Evolutionary conservation across 2,329 filamentous ascomycete species (phyloP).

Genomic region (Alternaria arborescens): DNA sequence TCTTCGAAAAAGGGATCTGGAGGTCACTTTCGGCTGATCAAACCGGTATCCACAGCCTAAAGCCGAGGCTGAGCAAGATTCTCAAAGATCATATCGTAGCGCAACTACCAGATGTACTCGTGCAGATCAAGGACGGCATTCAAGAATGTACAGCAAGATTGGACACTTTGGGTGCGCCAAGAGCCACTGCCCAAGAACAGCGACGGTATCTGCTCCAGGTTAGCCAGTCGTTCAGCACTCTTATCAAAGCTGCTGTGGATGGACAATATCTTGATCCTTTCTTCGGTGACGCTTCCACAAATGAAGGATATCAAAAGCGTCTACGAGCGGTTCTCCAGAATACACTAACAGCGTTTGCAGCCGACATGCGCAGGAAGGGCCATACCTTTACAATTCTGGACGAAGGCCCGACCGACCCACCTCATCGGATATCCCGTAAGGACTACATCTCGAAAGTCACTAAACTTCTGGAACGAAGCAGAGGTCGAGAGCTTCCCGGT

Average conservation of each 20-base stretch:
- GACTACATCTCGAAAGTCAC: conserved; percentile 33
- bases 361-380: conserved; percentile 24
- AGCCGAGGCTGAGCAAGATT: conserved; percentile 30
- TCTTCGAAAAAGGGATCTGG: conserved; percentile 46
- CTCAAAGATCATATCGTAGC: conserved; percentile 31
- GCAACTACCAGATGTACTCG: conserved; percentile 40
- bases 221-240: conserved; percentile 52
- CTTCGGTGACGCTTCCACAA: conserved; percentile 50
- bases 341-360: conserved; percentile 24
- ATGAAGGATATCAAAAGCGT: conserved; percentile 27
- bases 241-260: conserved; percentile 59
- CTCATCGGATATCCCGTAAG: conserved; percentile 23
- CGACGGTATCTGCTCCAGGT: conserved; percentile 58
- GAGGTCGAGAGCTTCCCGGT: conserved; percentile 32
- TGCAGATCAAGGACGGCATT: conserved; percentile 31
- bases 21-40: conserved; percentile 48
- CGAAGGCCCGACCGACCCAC: neutral
- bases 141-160: conserved; percentile 42
- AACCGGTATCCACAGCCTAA: conserved; percentile 29
- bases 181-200: conserved; percentile 59
- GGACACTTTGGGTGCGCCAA: conserved; percentile 58
- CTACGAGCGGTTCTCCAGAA: conserved; percentile 36
- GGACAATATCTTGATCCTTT: conserved; percentile 58
- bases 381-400: conserved; percentile 28
- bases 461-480: conserved; percentile 25